phyloP scores from a whole-genome alignment of 2,329 filamentous ascomycete species.

The Aureobasidium sp. region DNA sequence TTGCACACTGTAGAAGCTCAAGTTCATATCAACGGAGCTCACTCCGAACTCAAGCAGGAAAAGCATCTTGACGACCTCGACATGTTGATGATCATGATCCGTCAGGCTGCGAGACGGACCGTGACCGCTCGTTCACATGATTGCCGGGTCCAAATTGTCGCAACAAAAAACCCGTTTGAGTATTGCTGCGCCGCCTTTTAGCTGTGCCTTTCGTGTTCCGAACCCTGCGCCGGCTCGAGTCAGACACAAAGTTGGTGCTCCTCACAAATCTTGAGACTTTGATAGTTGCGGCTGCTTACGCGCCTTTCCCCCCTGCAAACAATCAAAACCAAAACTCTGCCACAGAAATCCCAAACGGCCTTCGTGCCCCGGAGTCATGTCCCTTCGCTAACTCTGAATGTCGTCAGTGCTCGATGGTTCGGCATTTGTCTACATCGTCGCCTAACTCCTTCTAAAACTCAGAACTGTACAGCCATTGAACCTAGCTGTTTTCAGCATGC shows the following conservation, averaged over 20 bases:
- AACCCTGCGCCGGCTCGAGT: not conserved
- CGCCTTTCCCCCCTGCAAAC: slow-evolving; percentile 2
- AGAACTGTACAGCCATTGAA: not conserved
- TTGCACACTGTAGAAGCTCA: not conserved
- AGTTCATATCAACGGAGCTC: not conserved
- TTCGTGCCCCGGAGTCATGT: slow-evolving; percentile 5
- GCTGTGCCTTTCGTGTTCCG: slow-evolving; percentile 3
- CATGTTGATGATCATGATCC: not conserved
- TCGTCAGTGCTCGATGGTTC: slow-evolving; percentile 13
- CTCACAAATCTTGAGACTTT: not conserved
- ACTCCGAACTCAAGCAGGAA: not conserved
- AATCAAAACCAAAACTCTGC: not conserved
- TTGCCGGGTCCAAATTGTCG: not conserved
- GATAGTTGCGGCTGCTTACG: slow-evolving; percentile 3
- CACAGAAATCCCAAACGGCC: not conserved
- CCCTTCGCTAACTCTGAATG: slow-evolving; percentile 11
- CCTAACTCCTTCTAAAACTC: slow-evolving; percentile 11
- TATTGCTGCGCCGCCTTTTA: not conserved
- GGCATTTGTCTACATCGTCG: not conserved
- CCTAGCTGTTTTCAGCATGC: slow-evolving; percentile 7
- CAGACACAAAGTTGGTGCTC: not conserved
- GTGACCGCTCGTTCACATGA: not conserved
- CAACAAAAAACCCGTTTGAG: not conserved
- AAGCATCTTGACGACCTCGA: not conserved
- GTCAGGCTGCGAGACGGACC: too few relatives aligned